These are phyloP conservation scores for Porogramme epimiltina DNA, from an alignment of 1,284 basidiomycete species.

Conservation along the genomic window DNA sequence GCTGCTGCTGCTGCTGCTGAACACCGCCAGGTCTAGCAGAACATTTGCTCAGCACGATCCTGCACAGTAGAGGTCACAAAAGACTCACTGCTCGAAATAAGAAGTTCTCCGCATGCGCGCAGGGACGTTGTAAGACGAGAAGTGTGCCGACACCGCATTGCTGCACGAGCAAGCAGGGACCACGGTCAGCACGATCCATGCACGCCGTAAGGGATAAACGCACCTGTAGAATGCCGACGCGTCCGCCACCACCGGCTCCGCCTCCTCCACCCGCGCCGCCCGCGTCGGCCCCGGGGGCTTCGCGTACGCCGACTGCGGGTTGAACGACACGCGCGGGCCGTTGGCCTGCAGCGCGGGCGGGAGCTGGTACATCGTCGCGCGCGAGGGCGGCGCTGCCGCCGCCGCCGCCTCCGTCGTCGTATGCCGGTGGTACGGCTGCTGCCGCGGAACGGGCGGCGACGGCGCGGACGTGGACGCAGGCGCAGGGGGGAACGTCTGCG, in stretches of 20 bases:
- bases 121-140: slow-evolving; percentile 15
- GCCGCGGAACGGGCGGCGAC: slow-evolving; percentile 1
- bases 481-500: slow-evolving; percentile 7
- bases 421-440: slow-evolving; percentile 6
- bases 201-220: too few species aligned
- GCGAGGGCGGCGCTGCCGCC: background rate
- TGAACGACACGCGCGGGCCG: slow-evolving; percentile 31
- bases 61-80: background rate
- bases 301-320: slow-evolving; percentile 53
- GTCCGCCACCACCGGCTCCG: slow-evolving; percentile 24
- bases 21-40: background rate
- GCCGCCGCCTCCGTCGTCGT: background rate
- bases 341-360: slow-evolving; percentile 6
- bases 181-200: slow-evolving; percentile 4
- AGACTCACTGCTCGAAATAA: slow-evolving; percentile 7
- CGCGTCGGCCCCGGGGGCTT: slow-evolving; percentile 15
- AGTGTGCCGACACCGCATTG: slow-evolving; percentile 27
- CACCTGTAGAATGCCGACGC: slow-evolving; percentile 61
- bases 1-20: background rate
- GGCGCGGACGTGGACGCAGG: background rate
- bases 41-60: background rate
- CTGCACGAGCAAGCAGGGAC: slow-evolving; percentile 6
- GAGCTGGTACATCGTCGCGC: background rate
- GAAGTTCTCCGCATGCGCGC: slow-evolving; percentile 11
- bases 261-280: slow-evolving; percentile 11